These are phyloP conservation scores for Solanum chiquidenum DNA, from an alignment of 257 asterid genomes.

Conservation along the genomic window DNA sequence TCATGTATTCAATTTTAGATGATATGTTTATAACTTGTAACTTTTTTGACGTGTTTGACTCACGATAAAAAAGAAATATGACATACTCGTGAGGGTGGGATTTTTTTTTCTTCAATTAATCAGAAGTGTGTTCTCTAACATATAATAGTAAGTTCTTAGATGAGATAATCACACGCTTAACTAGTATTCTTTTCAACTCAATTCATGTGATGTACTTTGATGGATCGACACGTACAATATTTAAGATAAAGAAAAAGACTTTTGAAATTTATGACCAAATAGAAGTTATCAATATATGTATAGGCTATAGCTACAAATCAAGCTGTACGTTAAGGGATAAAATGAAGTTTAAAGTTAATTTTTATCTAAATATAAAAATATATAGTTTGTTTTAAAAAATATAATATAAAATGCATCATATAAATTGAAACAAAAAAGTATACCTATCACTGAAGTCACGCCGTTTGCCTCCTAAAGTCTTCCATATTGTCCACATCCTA, in stretches of 20 bases:
- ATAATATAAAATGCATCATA: not conserved
- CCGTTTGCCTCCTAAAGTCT: slow-evolving; percentile 5
- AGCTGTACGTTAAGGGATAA: not conserved
- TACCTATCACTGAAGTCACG: slow-evolving; percentile 26
- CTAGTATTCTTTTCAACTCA: not conserved
- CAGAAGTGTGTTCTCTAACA: not conserved
- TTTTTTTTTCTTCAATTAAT: not conserved
- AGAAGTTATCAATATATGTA: not conserved
- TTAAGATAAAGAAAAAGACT: not conserved
- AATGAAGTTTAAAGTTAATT: not conserved
- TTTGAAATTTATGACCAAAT: not conserved
- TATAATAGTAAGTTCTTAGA: not conserved
- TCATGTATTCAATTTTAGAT: not conserved
- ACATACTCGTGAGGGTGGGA: not conserved
- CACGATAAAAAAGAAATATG: not conserved
- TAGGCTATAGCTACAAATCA: not conserved
- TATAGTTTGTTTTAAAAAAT: not conserved
- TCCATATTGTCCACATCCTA: slow-evolving; percentile 61
- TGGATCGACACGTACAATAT: fast-evolving
- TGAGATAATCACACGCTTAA: not conserved
- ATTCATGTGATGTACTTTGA: not conserved
- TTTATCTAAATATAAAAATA: not conserved
- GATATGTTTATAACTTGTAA: not conserved
- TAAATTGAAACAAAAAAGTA: not conserved
- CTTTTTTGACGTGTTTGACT: not conserved